Evolutionary conservation across 208 protist species (phyloP).

Genomic region (Wallacemonas sp.): DNA sequence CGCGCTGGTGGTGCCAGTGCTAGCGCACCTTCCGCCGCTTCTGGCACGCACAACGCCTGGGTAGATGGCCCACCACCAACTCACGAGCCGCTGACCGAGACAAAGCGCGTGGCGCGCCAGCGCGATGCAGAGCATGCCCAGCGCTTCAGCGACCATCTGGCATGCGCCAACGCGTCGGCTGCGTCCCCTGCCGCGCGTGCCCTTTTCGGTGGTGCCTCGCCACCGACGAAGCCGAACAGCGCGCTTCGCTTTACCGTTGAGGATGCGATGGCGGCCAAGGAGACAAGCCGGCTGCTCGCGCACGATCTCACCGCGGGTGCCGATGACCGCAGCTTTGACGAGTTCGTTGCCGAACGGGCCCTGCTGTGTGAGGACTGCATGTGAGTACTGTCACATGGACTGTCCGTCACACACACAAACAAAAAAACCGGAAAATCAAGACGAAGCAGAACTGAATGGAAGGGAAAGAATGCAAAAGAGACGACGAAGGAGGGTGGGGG

Average conservation of each 20-base stretch:
- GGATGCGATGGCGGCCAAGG: slow-evolving; percentile 34
- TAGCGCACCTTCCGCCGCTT: no score
- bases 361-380: slow-evolving; percentile 1
- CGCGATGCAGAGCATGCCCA: slow-evolving; percentile 7
- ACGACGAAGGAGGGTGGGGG: no score
- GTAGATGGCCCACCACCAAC: background rate
- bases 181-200: background rate
- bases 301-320: background rate
- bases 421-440: no score
- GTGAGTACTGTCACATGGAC: background rate
- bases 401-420: no score
- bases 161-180: background rate
- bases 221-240: slow-evolving; percentile 16
- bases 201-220: background rate
- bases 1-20: no score
- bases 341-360: slow-evolving; percentile 3
- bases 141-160: slow-evolving; percentile 9
- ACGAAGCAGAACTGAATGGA: no score
- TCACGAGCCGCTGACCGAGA: slow-evolving; percentile 7
- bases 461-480: no score
- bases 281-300: slow-evolving; percentile 26
- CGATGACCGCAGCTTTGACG: slow-evolving; percentile 6
- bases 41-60: no score
- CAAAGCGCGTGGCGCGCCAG: slow-evolving; percentile 5
- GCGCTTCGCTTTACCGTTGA: slow-evolving; percentile 26